Conservation (phyloP, 2,329 filamentous ascomycete genomes). For the Exophiala aquamarina region DNA sequence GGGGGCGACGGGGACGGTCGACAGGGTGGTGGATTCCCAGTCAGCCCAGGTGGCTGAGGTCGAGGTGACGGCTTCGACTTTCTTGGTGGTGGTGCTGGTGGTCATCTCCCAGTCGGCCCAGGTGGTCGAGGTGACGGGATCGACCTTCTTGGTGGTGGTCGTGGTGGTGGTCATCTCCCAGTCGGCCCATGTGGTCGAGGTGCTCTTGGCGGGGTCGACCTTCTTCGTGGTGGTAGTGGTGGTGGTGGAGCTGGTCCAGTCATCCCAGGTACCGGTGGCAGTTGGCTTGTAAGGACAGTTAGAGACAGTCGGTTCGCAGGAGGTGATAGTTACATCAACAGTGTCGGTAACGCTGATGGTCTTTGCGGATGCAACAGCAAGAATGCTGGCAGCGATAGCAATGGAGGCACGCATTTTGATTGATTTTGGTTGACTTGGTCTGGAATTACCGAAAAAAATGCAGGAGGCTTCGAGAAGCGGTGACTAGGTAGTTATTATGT, state of each 20-base stretch:
- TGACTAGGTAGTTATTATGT: slow-evolving; percentile 12
- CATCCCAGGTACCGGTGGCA: slow-evolving; percentile 9
- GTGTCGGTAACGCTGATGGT: slow-evolving; percentile 55
- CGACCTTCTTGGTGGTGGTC: slow-evolving; percentile 6
- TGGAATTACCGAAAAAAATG: slow-evolving; percentile 21
- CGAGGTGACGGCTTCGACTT: slow-evolving; percentile 2
- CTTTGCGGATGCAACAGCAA: slow-evolving; percentile 31
- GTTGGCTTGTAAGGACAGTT: slow-evolving; percentile 48
- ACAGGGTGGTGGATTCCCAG: slow-evolving; percentile 10
- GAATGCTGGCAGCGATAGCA: slow-evolving; percentile 37
- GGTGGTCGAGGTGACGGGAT: not conserved
- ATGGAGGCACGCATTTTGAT: slow-evolving; percentile 32
- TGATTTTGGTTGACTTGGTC: slow-evolving; percentile 13
- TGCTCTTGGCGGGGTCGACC: slow-evolving; percentile 2
- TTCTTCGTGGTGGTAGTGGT: slow-evolving; percentile 2
- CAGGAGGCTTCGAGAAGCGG: slow-evolving; percentile 10
- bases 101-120: slow-evolving; percentile 9
- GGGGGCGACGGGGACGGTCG: slow-evolving; percentile 12
- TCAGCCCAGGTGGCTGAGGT: slow-evolving; percentile 8
- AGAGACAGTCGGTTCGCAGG: slow-evolving; percentile 60
- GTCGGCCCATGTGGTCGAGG: slow-evolving; percentile 8
- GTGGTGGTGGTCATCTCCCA: slow-evolving; percentile 3
- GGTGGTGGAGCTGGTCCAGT: slow-evolving; percentile 7
- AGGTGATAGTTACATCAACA: slow-evolving; percentile 62
- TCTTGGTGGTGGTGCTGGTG: slow-evolving; percentile 7